Base-by-base conservation (phyloP, 441 rosid genomes). In the Pelargonium myrrhifolium region DNA sequence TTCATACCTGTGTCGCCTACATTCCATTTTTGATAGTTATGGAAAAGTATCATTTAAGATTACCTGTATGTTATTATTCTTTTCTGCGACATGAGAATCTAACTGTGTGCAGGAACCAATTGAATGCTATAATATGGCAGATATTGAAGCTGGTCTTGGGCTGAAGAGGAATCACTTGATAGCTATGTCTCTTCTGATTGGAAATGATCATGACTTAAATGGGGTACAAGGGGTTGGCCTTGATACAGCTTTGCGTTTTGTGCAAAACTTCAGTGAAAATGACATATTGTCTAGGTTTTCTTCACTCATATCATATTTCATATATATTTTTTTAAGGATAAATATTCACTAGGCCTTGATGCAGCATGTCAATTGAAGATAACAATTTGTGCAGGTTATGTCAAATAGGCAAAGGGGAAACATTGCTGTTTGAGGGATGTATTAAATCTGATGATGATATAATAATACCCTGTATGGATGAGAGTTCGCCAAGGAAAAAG, bases 161-260 rank as follows among this genome's bases (percentile, higher is more conserved):
- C 75, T 93, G 76, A 87, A 75, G 84, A 85, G 96, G 80, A 86
- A 82, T 51, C 99, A 87, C 69, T 82, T 93, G 79, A 82, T 91
- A 74, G 90, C 92, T 59, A 84, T 93, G 49, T 84, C 97, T 72
- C 87, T 91, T 28, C 76, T 91, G 83, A 91, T 88, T 66, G 99
- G 96, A 26, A 89, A 87, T 64, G 96, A 89, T 75, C 93, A 88
- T 72, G 87, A 89, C 80, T 76, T 84, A 47, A 79, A 71, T 62
- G 99, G 99, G 11, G 89, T 93, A 47, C 86, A 77, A 75, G 96
- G 93, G 66, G 79, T 89, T 79, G 99, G 96, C 65, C 75, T 86
- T 21, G 90, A 88, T 45, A 83, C 82, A 39, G 96, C 96, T 70
- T 80, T 84, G 64, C 87, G 81, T 60, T 80, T 93, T 82, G 95